A percentile compares a stretch with the other conserved stretches of the same genome.
phyloP scores from a whole-genome alignment of 805 yeast species.

The Zygosaccharomyces siamensis region DNA sequence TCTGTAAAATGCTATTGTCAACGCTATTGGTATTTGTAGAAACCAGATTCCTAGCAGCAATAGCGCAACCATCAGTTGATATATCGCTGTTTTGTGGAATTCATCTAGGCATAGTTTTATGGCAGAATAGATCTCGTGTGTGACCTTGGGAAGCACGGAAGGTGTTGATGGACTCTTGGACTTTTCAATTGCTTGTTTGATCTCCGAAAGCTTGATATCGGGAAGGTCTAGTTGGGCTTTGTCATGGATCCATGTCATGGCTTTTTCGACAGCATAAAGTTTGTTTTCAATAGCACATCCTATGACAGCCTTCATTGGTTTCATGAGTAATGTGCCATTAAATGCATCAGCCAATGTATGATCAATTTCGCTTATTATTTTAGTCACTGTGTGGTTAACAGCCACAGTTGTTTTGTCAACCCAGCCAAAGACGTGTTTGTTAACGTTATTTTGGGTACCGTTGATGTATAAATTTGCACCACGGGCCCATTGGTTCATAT shows the following conservation, averaged over 20 bases:
- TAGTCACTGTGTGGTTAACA: slow-evolving; percentile 55
- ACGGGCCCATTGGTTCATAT: slow-evolving; percentile 46
- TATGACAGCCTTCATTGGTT: slow-evolving; percentile 61
- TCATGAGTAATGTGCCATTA: slow-evolving; percentile 60
- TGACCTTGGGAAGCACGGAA: slow-evolving; percentile 4
- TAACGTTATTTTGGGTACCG: slow-evolving; percentile 47
- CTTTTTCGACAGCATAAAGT: slow-evolving; percentile 57
- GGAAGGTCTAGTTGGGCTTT: slow-evolving; percentile 10
- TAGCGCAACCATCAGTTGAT: slow-evolving; percentile 46
- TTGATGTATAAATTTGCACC: slow-evolving; percentile 53
- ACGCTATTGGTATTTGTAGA: slow-evolving; percentile 41
- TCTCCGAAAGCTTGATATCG: slow-evolving; percentile 37
- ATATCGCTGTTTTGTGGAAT: slow-evolving; percentile 32
- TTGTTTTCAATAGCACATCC: slow-evolving; percentile 79
- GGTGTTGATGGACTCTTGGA: slow-evolving; percentile 5
- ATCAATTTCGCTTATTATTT: slow-evolving; percentile 57
- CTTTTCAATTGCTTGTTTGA: slow-evolving; percentile 18
- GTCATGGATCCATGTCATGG: slow-evolving; percentile 61
- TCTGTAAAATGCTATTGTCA: slow-evolving; percentile 9
- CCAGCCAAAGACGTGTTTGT: slow-evolving; percentile 64
- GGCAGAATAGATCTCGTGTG: slow-evolving; percentile 12
- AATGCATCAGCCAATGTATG: slow-evolving; percentile 54
- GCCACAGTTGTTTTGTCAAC: slow-evolving; percentile 51
- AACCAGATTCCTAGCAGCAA: slow-evolving; percentile 47
- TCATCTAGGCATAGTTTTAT: slow-evolving; percentile 7